Evolutionary conservation across 2,329 filamentous ascomycete genomes (phyloP), one percentile per base, ranked within the genome.

Genomic region (Pseudocercospora musae): DNA sequence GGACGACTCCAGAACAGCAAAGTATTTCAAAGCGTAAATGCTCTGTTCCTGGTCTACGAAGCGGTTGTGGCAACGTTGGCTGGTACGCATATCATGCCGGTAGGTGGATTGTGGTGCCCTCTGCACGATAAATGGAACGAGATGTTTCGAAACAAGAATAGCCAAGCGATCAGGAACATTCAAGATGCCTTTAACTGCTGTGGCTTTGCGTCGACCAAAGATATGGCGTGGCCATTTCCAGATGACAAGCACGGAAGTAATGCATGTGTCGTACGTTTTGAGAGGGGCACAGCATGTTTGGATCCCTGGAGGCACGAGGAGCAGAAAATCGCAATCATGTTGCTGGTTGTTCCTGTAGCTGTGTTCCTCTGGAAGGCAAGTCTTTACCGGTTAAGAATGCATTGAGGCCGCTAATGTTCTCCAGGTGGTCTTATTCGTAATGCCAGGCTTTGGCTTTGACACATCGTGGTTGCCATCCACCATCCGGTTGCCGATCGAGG

Each of bases 161-260:
- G 65, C 0, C 69, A 71, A 4, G 73, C 79, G 1, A 82, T 91
- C 60, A 78, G 80, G 46, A 74, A 76, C 1, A 87, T 92, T 56
- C 89, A 92, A 70, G 86, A 91, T 70, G 73, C 81, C 0, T 82
- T 90, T 31, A 72, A 82, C 7, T 92, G 89, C 76, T 92, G 89
- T 67, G 89, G 89, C 0, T 78, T 90, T 33, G 80, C 80, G 59
- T 81, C 78, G 4, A 71, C 85, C 27, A 74, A 72, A 29, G 87
- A 92, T 69, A 84, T 83, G 67, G 82, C 84, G 0, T 90, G 82
- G 78, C 89, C 89, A 0, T 90, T 89, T 62, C 78, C 79, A 58
- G 60, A 76, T 58, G 66, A 74, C 57, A 67, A 69, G 56, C 55
- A 74, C 49, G 64, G 70, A 46, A 46, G 60, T 20, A 67, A 74